These are phyloP conservation scores for Stephania cephalantha DNA, from an alignment of 164 flowering plant genomes.

Conservation along the genomic window DNA sequence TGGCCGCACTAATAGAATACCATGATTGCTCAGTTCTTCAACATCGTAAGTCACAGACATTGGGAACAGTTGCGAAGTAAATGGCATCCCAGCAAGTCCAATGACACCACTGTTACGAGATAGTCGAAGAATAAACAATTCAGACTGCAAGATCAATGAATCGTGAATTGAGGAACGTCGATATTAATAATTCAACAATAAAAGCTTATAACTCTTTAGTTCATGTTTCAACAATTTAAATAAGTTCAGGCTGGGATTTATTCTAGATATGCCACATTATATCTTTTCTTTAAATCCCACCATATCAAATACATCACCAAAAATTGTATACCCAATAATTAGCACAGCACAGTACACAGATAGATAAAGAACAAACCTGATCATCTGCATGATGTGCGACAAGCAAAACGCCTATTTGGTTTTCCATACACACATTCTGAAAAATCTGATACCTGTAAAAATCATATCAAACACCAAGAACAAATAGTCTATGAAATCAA, in stretches of 20 bases:
- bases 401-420: slow-evolving; percentile 59
- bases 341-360: neutral
- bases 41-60: slow-evolving; percentile 19
- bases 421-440: slow-evolving; percentile 51
- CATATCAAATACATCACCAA: neutral
- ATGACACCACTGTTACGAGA: slow-evolving; percentile 89
- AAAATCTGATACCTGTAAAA: slow-evolving; percentile 63
- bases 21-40: slow-evolving; percentile 26
- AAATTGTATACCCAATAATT: neutral
- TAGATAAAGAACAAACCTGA: slow-evolving; percentile 47
- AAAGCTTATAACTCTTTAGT: neutral
- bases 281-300: neutral
- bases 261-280: neutral
- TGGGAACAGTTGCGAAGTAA: slow-evolving; percentile 58
- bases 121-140: slow-evolving; percentile 74
- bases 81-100: slow-evolving; percentile 95
- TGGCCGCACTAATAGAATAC: slow-evolving; percentile 70
- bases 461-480: slow-evolving; percentile 2
- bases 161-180: slow-evolving; percentile 1
- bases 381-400: slow-evolving; percentile 96
- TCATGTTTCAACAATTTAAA: neutral
- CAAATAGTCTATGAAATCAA: neutral
- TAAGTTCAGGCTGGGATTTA: neutral
- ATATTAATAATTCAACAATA: neutral
- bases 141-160: slow-evolving; percentile 54